Evolutionary conservation across 306 rosid species (phyloP).

Genomic region (Pueraria montana): DNA sequence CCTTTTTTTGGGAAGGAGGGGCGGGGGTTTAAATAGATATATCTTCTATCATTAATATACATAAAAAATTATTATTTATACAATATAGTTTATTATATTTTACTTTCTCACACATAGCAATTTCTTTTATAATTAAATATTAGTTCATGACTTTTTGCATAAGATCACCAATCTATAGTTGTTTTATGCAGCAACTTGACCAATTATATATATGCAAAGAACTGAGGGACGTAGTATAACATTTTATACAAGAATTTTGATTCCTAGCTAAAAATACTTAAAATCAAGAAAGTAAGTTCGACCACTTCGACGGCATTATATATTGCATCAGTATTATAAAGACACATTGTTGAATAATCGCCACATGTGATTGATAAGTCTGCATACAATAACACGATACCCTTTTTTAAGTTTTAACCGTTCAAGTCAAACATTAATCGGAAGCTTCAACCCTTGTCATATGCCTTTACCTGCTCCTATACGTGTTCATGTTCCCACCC

Average conservation of each 20-base stretch:
- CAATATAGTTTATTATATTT: neutral
- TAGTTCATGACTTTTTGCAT: neutral
- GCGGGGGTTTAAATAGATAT: no score
- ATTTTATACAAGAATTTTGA: neutral
- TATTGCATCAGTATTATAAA: neutral
- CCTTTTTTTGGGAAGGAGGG: no score
- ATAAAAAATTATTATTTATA: neutral
- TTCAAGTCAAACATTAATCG: conserved; percentile 49
- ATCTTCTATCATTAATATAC: neutral
- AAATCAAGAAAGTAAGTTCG: neutral
- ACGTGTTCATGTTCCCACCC: conserved; percentile 37
- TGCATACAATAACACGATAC: conserved; percentile 35
- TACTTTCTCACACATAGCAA: neutral
- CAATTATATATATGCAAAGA: neutral
- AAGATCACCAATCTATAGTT: neutral
- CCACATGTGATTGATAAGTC: conserved; percentile 31
- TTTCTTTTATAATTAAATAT: neutral
- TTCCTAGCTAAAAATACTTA: neutral
- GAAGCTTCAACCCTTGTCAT: conserved; percentile 44
- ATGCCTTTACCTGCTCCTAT: conserved; percentile 30
- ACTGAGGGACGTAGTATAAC: neutral
- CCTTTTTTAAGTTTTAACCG: conserved; percentile 21
- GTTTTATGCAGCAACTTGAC: neutral
- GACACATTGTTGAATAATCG: conserved; percentile 37
- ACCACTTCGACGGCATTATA: neutral